These are phyloP conservation scores for Tephrocybe rancida DNA, from an alignment of 768 basidiomycete species.

Conservation along the genomic window DNA sequence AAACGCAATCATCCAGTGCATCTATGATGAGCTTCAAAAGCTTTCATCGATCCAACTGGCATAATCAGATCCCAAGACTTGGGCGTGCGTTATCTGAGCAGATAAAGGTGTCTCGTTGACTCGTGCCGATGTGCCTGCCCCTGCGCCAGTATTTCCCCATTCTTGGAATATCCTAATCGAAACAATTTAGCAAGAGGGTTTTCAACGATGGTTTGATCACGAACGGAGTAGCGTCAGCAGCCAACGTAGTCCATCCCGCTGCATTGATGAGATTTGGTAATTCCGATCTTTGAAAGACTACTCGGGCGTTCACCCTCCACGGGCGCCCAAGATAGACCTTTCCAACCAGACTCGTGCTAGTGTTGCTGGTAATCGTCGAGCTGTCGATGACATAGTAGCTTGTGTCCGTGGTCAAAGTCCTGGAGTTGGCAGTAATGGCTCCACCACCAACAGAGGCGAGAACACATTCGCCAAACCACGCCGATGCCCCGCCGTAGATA, in stretches of 20 bases:
- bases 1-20: too few relatives aligned
- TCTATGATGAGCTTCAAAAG: conserved; percentile 6
- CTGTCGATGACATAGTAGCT: conserved; percentile 28
- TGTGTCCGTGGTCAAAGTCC: conserved; percentile 18
- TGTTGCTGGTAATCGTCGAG: conserved; percentile 23
- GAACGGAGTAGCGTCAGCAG: conserved; percentile 25
- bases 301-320: conserved; percentile 22
- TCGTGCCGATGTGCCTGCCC: conserved; percentile 24
- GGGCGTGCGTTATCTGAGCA: conserved; percentile 20
- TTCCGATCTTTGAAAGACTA: conserved; percentile 27
- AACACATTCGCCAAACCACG: conserved; percentile 31
- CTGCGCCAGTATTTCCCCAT: conserved; percentile 26
- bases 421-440: conserved; percentile 30
- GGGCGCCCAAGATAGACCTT: conserved; percentile 25
- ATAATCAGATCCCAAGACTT: conserved; percentile 24
- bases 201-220: background rate
- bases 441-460: conserved; percentile 25
- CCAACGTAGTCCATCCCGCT: conserved; percentile 26
- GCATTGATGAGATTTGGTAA: conserved; percentile 25
- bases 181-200: background rate
- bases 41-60: conserved; percentile 23
- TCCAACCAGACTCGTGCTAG: conserved; percentile 17
- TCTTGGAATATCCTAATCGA: conserved; percentile 24
- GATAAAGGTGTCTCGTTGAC: conserved; percentile 21
- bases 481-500: conserved; percentile 27